Percentiles rank a stretch among this genome's conserved stretches.
Evolutionary conservation across 345 rosid species (phyloP).

Genomic region (Eucalyptus rudis): DNA sequence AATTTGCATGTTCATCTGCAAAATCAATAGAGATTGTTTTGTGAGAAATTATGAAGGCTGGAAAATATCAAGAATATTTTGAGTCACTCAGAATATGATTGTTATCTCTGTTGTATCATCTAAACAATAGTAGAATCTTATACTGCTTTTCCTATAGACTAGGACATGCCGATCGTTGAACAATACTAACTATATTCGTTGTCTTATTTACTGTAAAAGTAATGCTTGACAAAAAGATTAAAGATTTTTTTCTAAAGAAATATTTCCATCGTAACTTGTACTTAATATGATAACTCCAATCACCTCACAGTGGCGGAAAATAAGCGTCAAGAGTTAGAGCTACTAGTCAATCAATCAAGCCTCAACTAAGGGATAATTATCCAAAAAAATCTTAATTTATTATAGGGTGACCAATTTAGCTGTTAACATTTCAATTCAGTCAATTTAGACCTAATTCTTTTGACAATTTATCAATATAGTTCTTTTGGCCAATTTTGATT

Average conservation of each 20-base stretch:
- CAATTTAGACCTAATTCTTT: neutral
- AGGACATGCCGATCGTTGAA: neutral
- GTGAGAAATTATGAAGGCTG: neutral
- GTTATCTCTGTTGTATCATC: neutral
- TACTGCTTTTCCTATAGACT: neutral
- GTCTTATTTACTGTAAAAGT: neutral
- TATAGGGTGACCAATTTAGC: fast-evolving
- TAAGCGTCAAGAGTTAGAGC: neutral
- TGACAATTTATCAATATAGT: neutral
- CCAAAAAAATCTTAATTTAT: neutral
- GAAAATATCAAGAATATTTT: neutral
- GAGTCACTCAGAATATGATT: neutral
- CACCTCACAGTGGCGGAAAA: neutral
- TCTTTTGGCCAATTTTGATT: fast-evolving
- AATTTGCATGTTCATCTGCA: neutral
- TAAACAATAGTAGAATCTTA: neutral
- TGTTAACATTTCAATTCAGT: fast-evolving
- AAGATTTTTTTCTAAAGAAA: neutral
- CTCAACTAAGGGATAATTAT: neutral
- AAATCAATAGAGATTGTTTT: neutral
- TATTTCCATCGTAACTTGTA: neutral
- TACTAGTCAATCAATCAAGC: neutral
- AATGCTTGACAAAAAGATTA: neutral
- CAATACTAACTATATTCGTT: neutral
- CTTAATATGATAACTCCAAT: neutral